Conservation (phyloP, 805 yeast species). For the Lachancea fermentati region DNA sequence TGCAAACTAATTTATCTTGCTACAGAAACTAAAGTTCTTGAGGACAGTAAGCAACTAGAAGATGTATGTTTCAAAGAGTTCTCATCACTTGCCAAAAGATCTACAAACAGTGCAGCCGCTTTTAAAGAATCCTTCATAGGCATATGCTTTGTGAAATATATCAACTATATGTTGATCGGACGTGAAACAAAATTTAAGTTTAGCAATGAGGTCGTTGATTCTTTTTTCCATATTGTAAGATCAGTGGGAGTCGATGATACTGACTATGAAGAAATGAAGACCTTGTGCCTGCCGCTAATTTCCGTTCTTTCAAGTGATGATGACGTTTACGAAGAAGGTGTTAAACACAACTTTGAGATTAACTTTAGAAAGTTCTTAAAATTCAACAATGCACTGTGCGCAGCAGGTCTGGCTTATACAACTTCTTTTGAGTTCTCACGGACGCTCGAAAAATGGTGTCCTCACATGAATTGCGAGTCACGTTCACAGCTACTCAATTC, state of each 20-base stretch:
- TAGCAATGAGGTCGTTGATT: neutral
- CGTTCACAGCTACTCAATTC: slow-evolving; percentile 22
- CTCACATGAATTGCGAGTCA: slow-evolving; percentile 5
- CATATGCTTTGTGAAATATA: slow-evolving; percentile 2
- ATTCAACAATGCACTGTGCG: slow-evolving; percentile 7
- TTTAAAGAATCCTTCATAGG: slow-evolving; percentile 2
- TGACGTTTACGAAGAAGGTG: neutral
- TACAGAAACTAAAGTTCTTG: neutral
- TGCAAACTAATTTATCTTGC: slow-evolving; percentile 1
- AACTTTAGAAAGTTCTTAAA: neutral
- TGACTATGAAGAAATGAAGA: neutral
- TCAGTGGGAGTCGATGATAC: neutral
- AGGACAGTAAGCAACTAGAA: neutral
- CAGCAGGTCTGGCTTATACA: slow-evolving; percentile 5
- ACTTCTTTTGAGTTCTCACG: slow-evolving; percentile 2
- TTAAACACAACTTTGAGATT: neutral
- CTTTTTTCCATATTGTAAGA: neutral
- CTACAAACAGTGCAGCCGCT: neutral
- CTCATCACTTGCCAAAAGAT: neutral
- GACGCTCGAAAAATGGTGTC: slow-evolving; percentile 1
- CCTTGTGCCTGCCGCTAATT: slow-evolving; percentile 1
- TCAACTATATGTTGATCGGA: neutral
- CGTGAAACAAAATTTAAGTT: neutral
- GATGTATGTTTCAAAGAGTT: neutral
- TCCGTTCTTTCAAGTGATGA: neutral